Evolutionary conservation across 352 stramenopile species (phyloP), one percentile per base, ranked within the genome.

Genomic region (Phytophthora melonis): DNA sequence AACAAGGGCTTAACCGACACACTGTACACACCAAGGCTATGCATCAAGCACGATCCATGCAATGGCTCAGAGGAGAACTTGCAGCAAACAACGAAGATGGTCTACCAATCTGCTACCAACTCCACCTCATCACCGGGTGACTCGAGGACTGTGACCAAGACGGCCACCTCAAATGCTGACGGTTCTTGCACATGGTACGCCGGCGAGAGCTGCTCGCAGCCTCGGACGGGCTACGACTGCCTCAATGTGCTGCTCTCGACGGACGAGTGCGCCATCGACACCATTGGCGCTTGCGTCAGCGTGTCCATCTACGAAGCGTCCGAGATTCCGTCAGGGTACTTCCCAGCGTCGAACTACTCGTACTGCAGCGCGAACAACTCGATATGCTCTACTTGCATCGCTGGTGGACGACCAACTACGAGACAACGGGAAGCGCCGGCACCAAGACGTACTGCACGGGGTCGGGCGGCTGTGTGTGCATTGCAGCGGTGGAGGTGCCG

Each of bases 151-250:
- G 52, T 65, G 53, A 66, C 21, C 41, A 80, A 76, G 60, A 58
- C 64, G 5, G 58, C 50, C 19, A 80, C 49, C 59, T 74, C 68
- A 60, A 75, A 72, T 64, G 34, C 50, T 13, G 65, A 63, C 54
- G 76, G 80, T 62, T 80, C 69, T 7, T 83, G 72, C 69, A 76
- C 65, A 1, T 83, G 76, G 76, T 80, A 83, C 66, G 69, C 61
- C 1, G 64, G 60, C 25, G 34, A 58, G 11, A 65, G 16, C 30
- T 82, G 75, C 30, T 43, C 60, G 5, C 58, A 58, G 41, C 71
- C 75, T 30, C 75, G 75, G 11, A 77, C 75, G 3, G 71, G 75
- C 39, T 74, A 41, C 63, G 71, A 79, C 60, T 82, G 75, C 23
- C 75, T 82, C 49, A 82, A 82, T 58, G 50, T 54, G 49, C 30